Base-by-base conservation (phyloP, 2,329 filamentous ascomycete genomes). In the Lanzia echinophila region DNA sequence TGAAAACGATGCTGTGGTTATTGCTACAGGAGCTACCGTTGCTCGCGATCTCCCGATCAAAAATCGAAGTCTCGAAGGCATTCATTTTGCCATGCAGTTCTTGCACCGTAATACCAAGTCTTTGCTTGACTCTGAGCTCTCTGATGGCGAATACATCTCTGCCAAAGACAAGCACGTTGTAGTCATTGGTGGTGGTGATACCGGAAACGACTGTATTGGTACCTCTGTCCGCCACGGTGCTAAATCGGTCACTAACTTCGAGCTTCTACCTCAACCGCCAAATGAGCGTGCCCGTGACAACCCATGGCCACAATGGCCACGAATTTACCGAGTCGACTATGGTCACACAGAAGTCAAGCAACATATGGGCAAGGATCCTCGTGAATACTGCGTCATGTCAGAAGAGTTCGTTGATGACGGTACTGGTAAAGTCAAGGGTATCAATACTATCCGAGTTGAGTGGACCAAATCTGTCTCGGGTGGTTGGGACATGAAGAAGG, bases 401-500 rank as follows among this genome's bases (percentile, higher is more conserved):
- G 92, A 95, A 75, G 89, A 95, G 65, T 97, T 97, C 63, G 89
- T 95, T 57, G 89, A 91, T 61, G 90, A 96, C 64, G 91, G 90
- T 58, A 82, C 73, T 47, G 91, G 91, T 69, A 86, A 86, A 61
- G 90, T 97, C 68, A 95, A 90, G 78, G 92, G 92, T 60, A 96
- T 97, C 79, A 96, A 94, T 74, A 96, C 90, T 42, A 83, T 94
- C 56, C 90, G 92, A 52, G 91, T 97, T 42, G 91, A 96, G 71
- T 97, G 92, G 92, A 94, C 90, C 64, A 94, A 91, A 78, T 89
- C 84, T 51, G 79, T 88, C 28, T 85, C 82, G 58, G 91, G 91
- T 61, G 91, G 91, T 43, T 97, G 92, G 92, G 92, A 96, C 73
- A 96, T 97, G 90, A 96, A 96, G 81, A 92, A 95, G 71, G 79